Evolutionary conservation across 768 basidiomycete species (phyloP), one percentile per base, ranked within the genome.

Genomic region (Butyriboletus loyo): DNA sequence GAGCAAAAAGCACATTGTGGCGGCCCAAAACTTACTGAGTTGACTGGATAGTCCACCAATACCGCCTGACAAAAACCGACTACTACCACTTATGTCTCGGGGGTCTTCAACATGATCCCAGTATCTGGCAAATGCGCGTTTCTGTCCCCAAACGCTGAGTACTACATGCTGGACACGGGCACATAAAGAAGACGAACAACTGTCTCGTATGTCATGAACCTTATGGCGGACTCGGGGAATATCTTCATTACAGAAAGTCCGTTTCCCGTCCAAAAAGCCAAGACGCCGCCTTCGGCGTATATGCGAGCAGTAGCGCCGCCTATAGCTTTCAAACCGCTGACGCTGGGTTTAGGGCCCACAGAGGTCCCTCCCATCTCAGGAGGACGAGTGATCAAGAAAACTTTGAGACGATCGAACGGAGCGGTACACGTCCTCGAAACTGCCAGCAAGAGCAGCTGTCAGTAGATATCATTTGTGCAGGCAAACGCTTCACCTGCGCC

Each of bases 231-330:
- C 75, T 98, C 96, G 5, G 95, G 95, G 57, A 98, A 89, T 57
- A 98, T 97, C 76, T 98, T 98, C 47, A 84, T 80, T 25, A 98
- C 89, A 43, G 95, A 98, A 49, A 99, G 76, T 32, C 86, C 88
- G 65, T 93, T 97, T 7, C 97, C 97, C n/a, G 94, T 93, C 96
- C 97, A 99, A 69, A 98, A 99, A 4, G 87, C 90, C 46, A 86
- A 77, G 15, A 97, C 72, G 7, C 94, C 94, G 30, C 92, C 92
- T 69, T 98, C 93, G 1, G 82, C 72, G 66, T 97, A 97, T 62
- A 99, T 91, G 44, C 87, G 83, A 30, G 76, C 73, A 28, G 94
- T 76, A 4, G 94, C 97, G 37, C 77, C 76, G 30, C 73, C 75
- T 21, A 99, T 84, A 27, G 87, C 79, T 56, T 77, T 83, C 55